phyloP scores from a whole-genome alignment of 192 early-diverging fungal genomes.

The Coemansia javaensis region DNA sequence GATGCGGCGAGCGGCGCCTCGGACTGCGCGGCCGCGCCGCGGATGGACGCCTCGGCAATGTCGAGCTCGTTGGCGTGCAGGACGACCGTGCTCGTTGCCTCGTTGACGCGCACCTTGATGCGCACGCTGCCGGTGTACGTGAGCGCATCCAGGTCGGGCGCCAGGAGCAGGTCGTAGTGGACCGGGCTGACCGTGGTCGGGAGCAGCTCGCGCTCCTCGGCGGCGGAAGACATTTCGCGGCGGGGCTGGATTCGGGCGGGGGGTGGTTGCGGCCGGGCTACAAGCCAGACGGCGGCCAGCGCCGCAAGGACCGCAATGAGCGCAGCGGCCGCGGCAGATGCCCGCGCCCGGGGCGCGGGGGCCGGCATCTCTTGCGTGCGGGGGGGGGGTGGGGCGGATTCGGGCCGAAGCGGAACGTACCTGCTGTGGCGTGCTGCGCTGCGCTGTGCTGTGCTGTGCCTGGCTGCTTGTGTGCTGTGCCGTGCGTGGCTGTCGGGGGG shows the following conservation, averaged over 20 bases:
- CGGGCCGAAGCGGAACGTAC: too few species aligned
- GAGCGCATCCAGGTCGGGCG: constrained; percentile 76
- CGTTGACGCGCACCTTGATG: constrained; percentile 63
- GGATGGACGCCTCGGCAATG: constrained; percentile 43
- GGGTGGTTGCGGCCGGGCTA: constrained; percentile 8
- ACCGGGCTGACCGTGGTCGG: constrained; percentile 79
- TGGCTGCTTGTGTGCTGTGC: too few species aligned
- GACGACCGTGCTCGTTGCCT: constrained; percentile 60
- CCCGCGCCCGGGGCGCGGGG: too few species aligned
- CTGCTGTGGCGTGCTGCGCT: too few species aligned
- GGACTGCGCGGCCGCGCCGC: constrained; percentile 48
- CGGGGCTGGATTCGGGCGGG: background rate
- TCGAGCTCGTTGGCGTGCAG: constrained; percentile 67
- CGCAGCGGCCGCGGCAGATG: constrained; percentile 5
- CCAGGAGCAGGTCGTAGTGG: constrained; percentile 77
- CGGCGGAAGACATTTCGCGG: constrained; percentile 31
- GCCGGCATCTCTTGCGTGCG: too few species aligned
- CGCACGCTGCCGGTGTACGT: constrained; percentile 73
- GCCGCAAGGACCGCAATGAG: constrained; percentile 6
- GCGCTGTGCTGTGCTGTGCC: too few species aligned
- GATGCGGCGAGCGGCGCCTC: constrained; percentile 18
- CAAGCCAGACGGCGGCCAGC: constrained; percentile 10
- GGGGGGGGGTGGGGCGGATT: too few species aligned
- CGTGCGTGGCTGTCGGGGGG: too few species aligned
- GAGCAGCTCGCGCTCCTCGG: constrained; percentile 67